A percentile compares a stretch with the other conserved stretches of the same genome.
These are phyloP conservation scores for Kodamaea kaohsiungensis DNA, from an alignment of 805 yeast genomes.

Conservation along the genomic window DNA sequence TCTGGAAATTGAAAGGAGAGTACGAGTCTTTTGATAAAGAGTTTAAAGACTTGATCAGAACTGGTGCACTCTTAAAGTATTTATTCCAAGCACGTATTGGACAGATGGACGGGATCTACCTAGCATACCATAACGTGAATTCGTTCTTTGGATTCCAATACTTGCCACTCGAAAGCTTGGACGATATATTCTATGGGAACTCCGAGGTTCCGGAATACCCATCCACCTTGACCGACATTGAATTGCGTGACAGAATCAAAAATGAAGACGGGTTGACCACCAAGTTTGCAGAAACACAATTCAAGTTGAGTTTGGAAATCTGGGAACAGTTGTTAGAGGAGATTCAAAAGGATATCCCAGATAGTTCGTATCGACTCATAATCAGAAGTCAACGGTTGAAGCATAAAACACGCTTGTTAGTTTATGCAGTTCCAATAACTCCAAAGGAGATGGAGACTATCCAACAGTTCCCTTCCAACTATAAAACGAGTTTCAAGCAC, in stretches of 20 bases:
- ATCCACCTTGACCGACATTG: constrained; percentile 10
- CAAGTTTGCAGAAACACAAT: constrained; percentile 66
- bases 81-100: constrained; percentile 92
- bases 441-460: constrained; percentile 21
- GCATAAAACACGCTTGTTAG: constrained; percentile 19
- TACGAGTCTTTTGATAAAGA: constrained; percentile 86
- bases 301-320: constrained; percentile 39
- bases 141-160: constrained; percentile 89
- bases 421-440: constrained; percentile 32
- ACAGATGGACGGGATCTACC: constrained; percentile 92
- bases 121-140: constrained; percentile 85
- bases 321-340: constrained; percentile 31
- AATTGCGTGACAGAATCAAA: neutral
- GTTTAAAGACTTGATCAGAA: constrained; percentile 67
- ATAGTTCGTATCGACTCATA: constrained; percentile 30
- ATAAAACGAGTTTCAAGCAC: constrained; percentile 33
- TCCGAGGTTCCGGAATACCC: constrained; percentile 13
- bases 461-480: constrained; percentile 25
- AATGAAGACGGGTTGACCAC: constrained; percentile 38
- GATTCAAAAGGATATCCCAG: constrained; percentile 28
- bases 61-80: constrained; percentile 77
- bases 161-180: constrained; percentile 72
- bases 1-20: constrained; percentile 59
- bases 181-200: constrained; percentile 39
- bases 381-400: constrained; percentile 16